Conservation (phyloP, 768 basidiomycete species). For the Tulasnella sp. region DNA sequence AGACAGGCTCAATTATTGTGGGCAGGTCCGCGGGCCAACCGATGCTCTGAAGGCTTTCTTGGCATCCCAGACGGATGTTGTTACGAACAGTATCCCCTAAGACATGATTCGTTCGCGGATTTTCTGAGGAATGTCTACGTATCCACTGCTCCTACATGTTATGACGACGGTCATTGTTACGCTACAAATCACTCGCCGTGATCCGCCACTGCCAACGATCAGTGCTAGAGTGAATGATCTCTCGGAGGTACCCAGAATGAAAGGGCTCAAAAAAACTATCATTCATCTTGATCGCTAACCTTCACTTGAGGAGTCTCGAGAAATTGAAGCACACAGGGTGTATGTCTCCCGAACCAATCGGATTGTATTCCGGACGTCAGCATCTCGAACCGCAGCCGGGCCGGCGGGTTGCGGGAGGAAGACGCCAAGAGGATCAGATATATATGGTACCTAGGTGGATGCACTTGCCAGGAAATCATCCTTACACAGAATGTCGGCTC, state of each 20-base stretch:
- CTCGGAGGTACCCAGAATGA: no score
- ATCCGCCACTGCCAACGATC: no score
- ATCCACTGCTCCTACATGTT: no score
- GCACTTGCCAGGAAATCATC: background rate
- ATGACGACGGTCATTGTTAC: no score
- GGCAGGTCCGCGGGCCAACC: background rate
- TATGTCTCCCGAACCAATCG: background rate
- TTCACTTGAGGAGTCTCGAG: background rate
- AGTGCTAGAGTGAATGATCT: no score
- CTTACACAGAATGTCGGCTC: no score
- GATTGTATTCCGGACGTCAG: background rate
- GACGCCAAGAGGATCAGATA: background rate
- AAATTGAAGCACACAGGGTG: background rate
- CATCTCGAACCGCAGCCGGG: background rate
- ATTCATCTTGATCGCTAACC: background rate
- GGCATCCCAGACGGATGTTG: background rate
- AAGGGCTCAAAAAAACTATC: no score
- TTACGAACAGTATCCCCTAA: no score
- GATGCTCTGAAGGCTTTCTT: background rate
- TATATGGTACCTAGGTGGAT: background rate
- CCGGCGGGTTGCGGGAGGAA: no score
- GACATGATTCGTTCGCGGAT: no score
- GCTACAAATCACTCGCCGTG: no score
- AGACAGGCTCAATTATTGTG: background rate
- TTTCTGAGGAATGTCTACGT: no score